A percentile compares a stretch with the other conserved stretches of the same genome.
Evolutionary conservation across 805 yeast genomes (phyloP).

Genomic region (Jamesozyma spencerorum): DNA sequence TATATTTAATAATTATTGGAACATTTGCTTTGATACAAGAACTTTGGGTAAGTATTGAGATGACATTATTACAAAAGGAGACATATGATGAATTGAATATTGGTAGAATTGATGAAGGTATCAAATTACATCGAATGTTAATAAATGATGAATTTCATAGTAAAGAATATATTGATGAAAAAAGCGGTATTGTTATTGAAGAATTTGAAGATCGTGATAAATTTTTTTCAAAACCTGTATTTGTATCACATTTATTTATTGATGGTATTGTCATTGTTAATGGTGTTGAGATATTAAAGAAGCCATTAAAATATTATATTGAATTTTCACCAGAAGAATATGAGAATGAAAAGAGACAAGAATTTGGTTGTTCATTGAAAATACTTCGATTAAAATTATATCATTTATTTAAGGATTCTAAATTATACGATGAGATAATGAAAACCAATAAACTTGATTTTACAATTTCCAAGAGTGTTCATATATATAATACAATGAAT

Average conservation of each 20-base stretch:
- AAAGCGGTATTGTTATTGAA: conserved; percentile 27
- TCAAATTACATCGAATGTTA: conserved; percentile 25
- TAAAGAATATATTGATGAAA: conserved; percentile 25
- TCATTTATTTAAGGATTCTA: conserved; percentile 42
- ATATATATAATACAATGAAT: conserved; percentile 29
- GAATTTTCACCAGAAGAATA: conserved; percentile 81
- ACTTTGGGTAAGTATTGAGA: conserved; percentile 27
- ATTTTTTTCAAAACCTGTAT: conserved; percentile 65
- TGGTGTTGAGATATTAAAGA: conserved; percentile 16
- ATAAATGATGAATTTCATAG: conserved; percentile 28
- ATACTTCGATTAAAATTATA: conserved; percentile 52
- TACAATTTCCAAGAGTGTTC: conserved; percentile 30
- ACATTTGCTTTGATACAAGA: conserved; percentile 28
- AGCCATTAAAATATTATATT: conserved; percentile 50
- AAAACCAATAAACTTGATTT: conserved; percentile 8
- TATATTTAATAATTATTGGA: conserved; percentile 26
- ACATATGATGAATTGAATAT: conserved; percentile 27
- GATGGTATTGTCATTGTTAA: conserved; percentile 35
- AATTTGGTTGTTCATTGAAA: conserved; percentile 57
- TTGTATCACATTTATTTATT: conserved; percentile 65
- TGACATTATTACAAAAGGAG: conserved; percentile 26
- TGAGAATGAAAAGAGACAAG: conserved; percentile 49
- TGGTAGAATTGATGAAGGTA: conserved; percentile 24
- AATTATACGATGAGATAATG: conserved; percentile 23
- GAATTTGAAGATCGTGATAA: conserved; percentile 44